Evolutionary conservation across 345 rosid genomes (phyloP), one percentile per base, ranked within the genome.

Genomic region (Salix suchowensis): DNA sequence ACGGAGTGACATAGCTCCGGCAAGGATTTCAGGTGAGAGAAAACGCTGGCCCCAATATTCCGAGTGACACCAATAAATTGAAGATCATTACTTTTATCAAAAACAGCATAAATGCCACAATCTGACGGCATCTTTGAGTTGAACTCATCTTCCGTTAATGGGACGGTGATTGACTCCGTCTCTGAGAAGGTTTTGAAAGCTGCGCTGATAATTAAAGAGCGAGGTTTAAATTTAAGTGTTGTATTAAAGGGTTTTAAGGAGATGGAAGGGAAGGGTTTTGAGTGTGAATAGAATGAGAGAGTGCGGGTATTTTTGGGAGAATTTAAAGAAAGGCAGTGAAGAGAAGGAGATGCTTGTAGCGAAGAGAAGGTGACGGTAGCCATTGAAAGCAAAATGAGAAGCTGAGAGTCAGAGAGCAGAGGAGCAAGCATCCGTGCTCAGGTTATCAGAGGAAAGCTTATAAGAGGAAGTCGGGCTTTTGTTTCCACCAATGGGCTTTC

Each of bases 11-110:
- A 95, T 46, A 90, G 87, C 71, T 90, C 91, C 73, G 97, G 93
- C 4, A 89, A 88, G 9, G 96, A 87, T 75, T 88, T 90, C 55
- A 88, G 68, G 76, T 93, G 97, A 50, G 86, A 39, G 58, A 87
- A 72, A 67, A 95, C 81, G 85, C 93, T 93, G 28, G 94, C 93
- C 4, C 86, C 92, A 60, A 95, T 81, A 81, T 93, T 91, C 75
- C 96, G 80, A 23, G 97, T 88, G 65, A 95, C 89, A 46, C 97
- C 98, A 44, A 93, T 82, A 87, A 93, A 95, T 71, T 95, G 97
- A 79, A 95, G 90, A 70, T 82, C 91, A 16, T 84, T 84, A 67
- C 73, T 84, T 55, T 81, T 76, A 77, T 95, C 97, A 74, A 82
- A 90, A 5, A 95, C 87, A 78, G 97, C 97, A 81, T 93, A 95